A percentile compares a stretch with the other conserved stretches of the same genome.
phyloP scores from a whole-genome alignment of 345 rosid genomes.

The Eucalyptus cladocalyx region DNA sequence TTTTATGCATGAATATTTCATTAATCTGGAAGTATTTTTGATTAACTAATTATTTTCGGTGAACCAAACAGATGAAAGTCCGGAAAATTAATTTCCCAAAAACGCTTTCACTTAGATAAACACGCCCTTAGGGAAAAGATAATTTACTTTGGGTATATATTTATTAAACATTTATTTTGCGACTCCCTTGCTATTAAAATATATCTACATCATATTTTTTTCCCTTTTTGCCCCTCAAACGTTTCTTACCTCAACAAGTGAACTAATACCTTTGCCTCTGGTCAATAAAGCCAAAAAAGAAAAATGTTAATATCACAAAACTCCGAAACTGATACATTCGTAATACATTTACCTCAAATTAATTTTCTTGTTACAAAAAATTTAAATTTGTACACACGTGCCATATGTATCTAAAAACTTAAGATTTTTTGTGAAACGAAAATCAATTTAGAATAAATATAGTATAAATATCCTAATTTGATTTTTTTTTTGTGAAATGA shows the following conservation, averaged over 20 bases:
- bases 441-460: background rate
- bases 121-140: background rate
- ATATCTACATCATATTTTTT: background rate
- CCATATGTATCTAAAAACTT: background rate
- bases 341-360: background rate
- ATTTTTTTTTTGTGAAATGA: background rate
- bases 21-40: no score
- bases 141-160: background rate
- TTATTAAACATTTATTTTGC: background rate
- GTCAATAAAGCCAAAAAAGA: background rate
- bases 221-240: background rate
- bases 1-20: no score
- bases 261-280: background rate
- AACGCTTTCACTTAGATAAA: background rate
- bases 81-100: no score
- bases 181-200: background rate
- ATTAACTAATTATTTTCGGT: no score
- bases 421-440: background rate
- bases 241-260: background rate
- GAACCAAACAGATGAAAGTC: no score
- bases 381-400: accelerated
- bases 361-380: background rate
- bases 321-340: accelerated
- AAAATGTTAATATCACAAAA: background rate
- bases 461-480: background rate